Percentiles rank a stretch among this genome's conserved stretches.
Conservation (phyloP, 306 rosid genomes). For the Medicago ruthenica region DNA sequence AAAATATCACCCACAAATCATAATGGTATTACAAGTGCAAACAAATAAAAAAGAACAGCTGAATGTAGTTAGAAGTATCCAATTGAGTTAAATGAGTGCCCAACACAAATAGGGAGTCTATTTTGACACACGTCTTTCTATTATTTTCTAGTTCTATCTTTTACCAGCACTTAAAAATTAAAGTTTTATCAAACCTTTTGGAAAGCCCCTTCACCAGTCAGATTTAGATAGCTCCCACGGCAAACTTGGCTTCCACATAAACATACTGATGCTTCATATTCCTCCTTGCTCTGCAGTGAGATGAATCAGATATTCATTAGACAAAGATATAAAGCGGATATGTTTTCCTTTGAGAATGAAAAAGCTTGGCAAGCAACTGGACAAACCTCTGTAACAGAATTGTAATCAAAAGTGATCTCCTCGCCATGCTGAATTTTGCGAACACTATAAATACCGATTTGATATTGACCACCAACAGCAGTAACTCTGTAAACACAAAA, state of each 20-base stretch:
- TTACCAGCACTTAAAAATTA: conserved; percentile 3
- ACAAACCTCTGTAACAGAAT: conserved; percentile 98
- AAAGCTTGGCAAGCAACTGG: conserved; percentile 34
- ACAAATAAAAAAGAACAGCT: not conserved
- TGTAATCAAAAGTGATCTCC: conserved; percentile 96
- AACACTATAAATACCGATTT: conserved; percentile 90
- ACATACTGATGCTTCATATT: conserved; percentile 97
- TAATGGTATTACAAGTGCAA: not conserved
- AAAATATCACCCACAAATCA: conserved; percentile 4
- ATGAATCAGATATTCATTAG: conserved; percentile 40
- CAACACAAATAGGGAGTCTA: conserved; percentile 9
- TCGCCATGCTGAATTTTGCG: conserved; percentile 85
- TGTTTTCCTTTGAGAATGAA: conserved; percentile 12
- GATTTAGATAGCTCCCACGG: conserved; percentile 95
- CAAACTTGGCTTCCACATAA: conserved; percentile 99
- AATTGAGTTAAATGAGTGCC: not conserved
- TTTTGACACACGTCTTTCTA: not conserved
- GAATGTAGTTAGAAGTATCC: conserved; percentile 11
- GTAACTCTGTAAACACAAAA: conserved; percentile 71
- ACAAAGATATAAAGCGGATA: conserved; percentile 27
- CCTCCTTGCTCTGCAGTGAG: conserved; percentile 88
- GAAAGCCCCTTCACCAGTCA: conserved; percentile 97
- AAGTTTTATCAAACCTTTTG: conserved; percentile 64
- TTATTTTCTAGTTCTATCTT: conserved; percentile 12
- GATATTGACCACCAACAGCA: conserved; percentile 95